Base-by-base conservation (phyloP, 1,284 basidiomycete genomes). In the Gomphus bonarii region DNA sequence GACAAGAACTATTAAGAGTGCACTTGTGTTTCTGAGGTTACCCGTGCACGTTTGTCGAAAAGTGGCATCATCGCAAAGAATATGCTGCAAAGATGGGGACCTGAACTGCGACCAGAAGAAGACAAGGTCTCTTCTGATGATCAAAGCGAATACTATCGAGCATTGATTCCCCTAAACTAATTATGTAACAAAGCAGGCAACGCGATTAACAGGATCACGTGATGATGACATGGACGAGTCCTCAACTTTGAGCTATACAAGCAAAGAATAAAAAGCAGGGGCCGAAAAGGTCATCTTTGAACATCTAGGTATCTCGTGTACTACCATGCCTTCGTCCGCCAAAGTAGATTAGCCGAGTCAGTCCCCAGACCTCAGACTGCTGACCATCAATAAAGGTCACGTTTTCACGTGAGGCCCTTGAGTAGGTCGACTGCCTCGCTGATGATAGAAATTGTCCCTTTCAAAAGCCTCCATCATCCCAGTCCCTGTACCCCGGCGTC, bases 401-500 rank as follows among this genome's bases (percentile, higher is more conserved):
- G 48, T 35, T 5, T 5, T n/a, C 12, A 20, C n/a, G 25, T n/a
- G 28, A 40, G 20, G 18, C 2, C 42, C 42, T 12, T 44, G 42
- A 6, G 6, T 12, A 6, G 6, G 20, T 35, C 33, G 18, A 16
- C 5, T 38, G 14, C 36, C 36, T 38, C 20, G 3, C 48, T 31
- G 16, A 16, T n/a, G n/a, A n/a, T n/a, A n/a, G 38, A 18, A 50
- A n/a, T 7, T 18, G 25, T 11, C 10, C 7, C 16, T 31, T 14
- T 44, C 42, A 54, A 28, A 54, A 54, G 20, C 38, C 38, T 7
- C 52, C 38, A 20, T 54, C 52, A 30, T 54, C 38, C 16, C 38
- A 40, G 16, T 40, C 38, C 38, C 38, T 40, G 6, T 40, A 40
- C 14, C 38, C 38, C 14, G 38, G 38, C 6, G 38, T 10, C 16